Conservation (phyloP, 257 asterid species). For the Capsicum baccatum region DNA sequence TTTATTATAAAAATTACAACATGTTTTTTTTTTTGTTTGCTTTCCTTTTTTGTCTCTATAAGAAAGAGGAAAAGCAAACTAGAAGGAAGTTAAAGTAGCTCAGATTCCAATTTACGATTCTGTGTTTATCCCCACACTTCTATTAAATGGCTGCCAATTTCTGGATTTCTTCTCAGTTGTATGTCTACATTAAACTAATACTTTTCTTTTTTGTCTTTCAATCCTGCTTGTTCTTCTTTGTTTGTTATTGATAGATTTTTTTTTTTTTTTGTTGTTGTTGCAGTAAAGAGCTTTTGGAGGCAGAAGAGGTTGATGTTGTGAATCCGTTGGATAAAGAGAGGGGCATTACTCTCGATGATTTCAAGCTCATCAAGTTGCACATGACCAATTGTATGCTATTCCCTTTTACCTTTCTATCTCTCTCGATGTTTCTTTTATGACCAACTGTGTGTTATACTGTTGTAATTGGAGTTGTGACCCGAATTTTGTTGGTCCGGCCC, state of each 20-base stretch:
- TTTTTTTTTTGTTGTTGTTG: not conserved
- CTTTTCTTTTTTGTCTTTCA: not conserved
- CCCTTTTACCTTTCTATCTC: not conserved
- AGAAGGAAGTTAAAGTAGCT: not conserved
- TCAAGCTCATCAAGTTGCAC: slow-evolving; percentile 86
- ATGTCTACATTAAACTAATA: slow-evolving; percentile 29
- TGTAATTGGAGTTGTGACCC: too few species aligned
- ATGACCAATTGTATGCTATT: slow-evolving; percentile 69
- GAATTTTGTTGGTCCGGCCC: too few species aligned
- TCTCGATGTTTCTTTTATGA: too few species aligned
- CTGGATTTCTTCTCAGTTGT: slow-evolving; percentile 96
- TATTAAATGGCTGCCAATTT: slow-evolving; percentile 85
- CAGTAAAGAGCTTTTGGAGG: slow-evolving; percentile 84
- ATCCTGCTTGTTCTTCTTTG: not conserved
- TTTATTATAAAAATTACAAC: too few species aligned
- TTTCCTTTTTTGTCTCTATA: not conserved
- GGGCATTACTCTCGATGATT: slow-evolving; percentile 83
- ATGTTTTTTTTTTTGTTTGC: not conserved
- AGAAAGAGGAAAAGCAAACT: not conserved
- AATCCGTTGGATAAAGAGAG: slow-evolving; percentile 77
- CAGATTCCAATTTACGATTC: not conserved
- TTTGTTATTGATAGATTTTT: not conserved
- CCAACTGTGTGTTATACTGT: too few species aligned
- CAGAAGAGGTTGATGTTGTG: slow-evolving; percentile 81
- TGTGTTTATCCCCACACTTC: not conserved